Percentiles rank a stretch among this genome's conserved stretches.
Conservation (phyloP, 1,284 basidiomycete genomes). For the Ceratobasidium sp. region DNA sequence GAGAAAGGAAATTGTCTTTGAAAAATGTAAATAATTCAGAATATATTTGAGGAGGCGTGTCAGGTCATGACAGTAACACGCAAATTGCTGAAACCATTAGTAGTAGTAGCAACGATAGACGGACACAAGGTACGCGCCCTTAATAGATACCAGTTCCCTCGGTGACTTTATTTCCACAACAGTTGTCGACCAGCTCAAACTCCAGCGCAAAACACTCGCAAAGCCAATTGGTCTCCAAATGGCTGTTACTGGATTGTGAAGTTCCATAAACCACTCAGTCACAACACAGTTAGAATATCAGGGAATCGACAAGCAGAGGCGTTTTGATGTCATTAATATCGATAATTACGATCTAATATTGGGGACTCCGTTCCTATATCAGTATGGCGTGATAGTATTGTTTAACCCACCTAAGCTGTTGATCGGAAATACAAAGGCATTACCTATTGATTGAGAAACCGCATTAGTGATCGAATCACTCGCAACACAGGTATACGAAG, state of each 20-base stretch:
- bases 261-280: constrained; percentile 9
- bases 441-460: constrained; percentile 47
- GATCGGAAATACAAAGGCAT: constrained; percentile 43
- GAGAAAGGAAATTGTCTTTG: too few species aligned
- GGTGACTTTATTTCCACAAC: constrained; percentile 55
- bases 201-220: constrained; percentile 44
- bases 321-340: constrained; percentile 43
- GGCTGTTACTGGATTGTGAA: constrained; percentile 24
- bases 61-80: too few species aligned
- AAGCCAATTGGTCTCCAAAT: constrained; percentile 29
- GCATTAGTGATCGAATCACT: constrained; percentile 42
- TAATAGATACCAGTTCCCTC: constrained; percentile 54
- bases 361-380: constrained; percentile 52
- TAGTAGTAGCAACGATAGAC: too few species aligned
- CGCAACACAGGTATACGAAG: constrained; percentile 45
- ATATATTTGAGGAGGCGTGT: too few species aligned
- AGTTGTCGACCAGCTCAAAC: constrained; percentile 53
- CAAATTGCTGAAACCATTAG: too few species aligned
- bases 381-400: constrained; percentile 47
- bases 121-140: background rate
- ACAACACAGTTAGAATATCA: constrained; percentile 4
- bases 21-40: too few species aligned
- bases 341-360: constrained; percentile 52
- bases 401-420: constrained; percentile 48
- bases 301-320: background rate